These are phyloP conservation scores for Climacium dendroides DNA, from an alignment of 225 moss, liverwort and hornwort genomes.

Conservation along the genomic window DNA sequence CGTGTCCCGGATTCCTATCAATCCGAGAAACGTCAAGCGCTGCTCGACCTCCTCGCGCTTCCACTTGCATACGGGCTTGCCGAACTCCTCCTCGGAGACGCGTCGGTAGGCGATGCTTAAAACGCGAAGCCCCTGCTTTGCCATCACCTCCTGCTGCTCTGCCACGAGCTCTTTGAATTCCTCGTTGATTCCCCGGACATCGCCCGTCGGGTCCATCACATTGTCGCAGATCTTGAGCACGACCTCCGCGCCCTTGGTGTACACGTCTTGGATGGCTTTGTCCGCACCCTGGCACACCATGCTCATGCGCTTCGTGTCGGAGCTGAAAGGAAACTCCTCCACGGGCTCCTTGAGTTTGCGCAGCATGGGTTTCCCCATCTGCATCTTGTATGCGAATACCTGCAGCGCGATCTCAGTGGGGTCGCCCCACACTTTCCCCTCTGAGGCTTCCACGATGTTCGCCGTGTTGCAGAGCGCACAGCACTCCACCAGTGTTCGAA, in stretches of 20 bases:
- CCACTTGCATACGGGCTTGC: conserved; percentile 14
- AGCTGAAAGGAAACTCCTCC: conserved; percentile 25
- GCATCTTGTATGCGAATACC: conserved; percentile 27
- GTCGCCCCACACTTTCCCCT: conserved; percentile 45
- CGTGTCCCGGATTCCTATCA: conserved; percentile 26
- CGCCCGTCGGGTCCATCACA: conserved; percentile 6
- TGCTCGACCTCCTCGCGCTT: conserved; percentile 7
- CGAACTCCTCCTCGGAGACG: neutral
- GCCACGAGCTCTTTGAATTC: neutral
- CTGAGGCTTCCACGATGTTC: conserved; percentile 36
- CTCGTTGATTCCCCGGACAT: neutral
- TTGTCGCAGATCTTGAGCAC: conserved; percentile 9
- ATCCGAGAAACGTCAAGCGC: conserved; percentile 5
- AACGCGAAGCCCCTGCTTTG: conserved; percentile 17
- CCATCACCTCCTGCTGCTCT: conserved; percentile 7
- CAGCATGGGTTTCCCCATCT: conserved; percentile 19
- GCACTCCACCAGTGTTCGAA: conserved; percentile 33
- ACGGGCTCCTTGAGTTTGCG: conserved; percentile 14
- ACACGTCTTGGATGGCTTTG: neutral
- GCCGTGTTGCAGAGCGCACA: conserved; percentile 55
- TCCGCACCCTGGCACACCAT: conserved; percentile 12
- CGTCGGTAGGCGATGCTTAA: conserved; percentile 4
- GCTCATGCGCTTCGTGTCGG: conserved; percentile 34
- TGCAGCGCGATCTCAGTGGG: conserved; percentile 33
- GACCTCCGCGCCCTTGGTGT: conserved; percentile 10